Percentiles rank a stretch among this genome's conserved stretches.
Evolutionary conservation across 2,329 filamentous ascomycete species (phyloP).

Genomic region (Colletotrichum spaethianum): DNA sequence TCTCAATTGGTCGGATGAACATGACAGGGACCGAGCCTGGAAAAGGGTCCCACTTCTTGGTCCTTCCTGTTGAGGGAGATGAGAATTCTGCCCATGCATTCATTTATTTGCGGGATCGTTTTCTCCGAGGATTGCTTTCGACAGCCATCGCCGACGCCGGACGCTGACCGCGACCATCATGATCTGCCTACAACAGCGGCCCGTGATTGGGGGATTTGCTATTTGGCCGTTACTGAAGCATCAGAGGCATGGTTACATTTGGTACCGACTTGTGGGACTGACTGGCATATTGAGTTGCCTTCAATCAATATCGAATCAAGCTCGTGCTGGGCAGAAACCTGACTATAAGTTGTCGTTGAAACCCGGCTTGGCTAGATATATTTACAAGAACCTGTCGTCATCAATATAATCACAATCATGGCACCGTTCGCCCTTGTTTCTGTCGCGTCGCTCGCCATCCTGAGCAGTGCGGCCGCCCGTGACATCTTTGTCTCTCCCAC

Average conservation of each 20-base stretch:
- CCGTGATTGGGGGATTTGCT: conserved; percentile 34
- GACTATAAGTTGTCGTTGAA: conserved; percentile 10
- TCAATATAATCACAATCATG: not conserved
- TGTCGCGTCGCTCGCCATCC: not conserved
- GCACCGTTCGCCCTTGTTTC: not conserved
- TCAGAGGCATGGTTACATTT: conserved; percentile 17
- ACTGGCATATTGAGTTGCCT: not conserved
- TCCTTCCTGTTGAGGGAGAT: not conserved
- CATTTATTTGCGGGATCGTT: conserved; percentile 31
- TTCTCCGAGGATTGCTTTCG: conserved; percentile 16
- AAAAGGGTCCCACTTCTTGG: not conserved
- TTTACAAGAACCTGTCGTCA: not conserved
- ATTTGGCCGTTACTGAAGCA: conserved; percentile 12
- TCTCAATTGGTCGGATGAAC: not conserved
- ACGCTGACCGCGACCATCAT: not conserved
- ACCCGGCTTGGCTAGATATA: not conserved
- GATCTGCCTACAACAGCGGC: conserved; percentile 11
- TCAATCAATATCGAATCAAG: not conserved
- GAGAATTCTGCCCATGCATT: not conserved
- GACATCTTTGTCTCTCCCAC: conserved; percentile 58
- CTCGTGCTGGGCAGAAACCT: not conserved
- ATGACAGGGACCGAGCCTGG: not conserved
- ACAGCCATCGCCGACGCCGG: not conserved
- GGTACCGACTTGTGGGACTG: conserved; percentile 7
- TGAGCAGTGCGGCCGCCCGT: conserved; percentile 21